Evolutionary conservation across 352 stramenopile genomes (phyloP).

Genomic region (Phytophthora colocasiae): DNA sequence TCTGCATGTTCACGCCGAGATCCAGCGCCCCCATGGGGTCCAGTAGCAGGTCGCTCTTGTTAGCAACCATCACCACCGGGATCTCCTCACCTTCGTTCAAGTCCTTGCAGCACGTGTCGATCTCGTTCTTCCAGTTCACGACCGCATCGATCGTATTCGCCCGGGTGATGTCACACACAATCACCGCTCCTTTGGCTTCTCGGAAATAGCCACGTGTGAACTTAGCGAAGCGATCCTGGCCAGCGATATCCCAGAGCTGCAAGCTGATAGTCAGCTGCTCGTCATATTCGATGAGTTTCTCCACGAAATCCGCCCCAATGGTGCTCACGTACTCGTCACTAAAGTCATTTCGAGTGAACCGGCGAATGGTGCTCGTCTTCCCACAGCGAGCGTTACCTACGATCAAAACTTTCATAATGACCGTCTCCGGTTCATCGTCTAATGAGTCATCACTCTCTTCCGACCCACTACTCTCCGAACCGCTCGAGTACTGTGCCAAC

Average conservation of each 20-base stretch:
- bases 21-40: conserved; percentile 75
- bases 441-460: conserved; percentile 20
- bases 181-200: conserved; percentile 80
- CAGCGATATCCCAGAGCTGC: conserved; percentile 91
- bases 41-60: conserved; percentile 86
- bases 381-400: conserved; percentile 89
- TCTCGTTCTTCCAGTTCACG: conserved; percentile 82
- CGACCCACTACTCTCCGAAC: conserved; percentile 15
- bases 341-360: conserved; percentile 77
- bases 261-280: conserved; percentile 65
- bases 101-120: conserved; percentile 69
- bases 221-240: conserved; percentile 90
- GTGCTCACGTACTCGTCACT: conserved; percentile 87
- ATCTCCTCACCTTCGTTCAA: conserved; percentile 53
- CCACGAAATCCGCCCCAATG: conserved; percentile 88
- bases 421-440: conserved; percentile 40
- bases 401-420: conserved; percentile 89
- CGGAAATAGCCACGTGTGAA: conserved; percentile 88
- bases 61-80: conserved; percentile 84
- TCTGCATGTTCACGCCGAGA: conserved; percentile 86
- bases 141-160: conserved; percentile 89
- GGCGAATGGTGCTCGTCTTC: conserved; percentile 89
- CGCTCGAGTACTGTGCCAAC: conserved; percentile 59
- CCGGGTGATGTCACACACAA: conserved; percentile 90
- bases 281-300: conserved; percentile 80